These are phyloP conservation scores for Rhizopus delemar DNA, from an alignment of 371 early-diverging fungal genomes.

Conservation along the genomic window DNA sequence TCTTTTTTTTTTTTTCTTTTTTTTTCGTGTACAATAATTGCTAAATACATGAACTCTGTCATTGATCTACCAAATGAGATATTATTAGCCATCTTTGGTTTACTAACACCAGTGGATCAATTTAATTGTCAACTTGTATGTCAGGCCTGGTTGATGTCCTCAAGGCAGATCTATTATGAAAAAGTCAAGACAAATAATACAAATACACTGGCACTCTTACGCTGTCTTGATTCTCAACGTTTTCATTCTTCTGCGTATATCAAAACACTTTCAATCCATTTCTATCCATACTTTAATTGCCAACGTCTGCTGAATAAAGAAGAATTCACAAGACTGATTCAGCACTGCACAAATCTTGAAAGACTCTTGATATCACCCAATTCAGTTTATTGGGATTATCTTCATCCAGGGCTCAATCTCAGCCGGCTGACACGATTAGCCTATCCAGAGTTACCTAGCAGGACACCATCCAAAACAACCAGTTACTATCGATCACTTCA, in stretches of 20 bases:
- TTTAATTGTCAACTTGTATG: conserved; percentile 15
- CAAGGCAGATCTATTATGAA: conserved; percentile 6
- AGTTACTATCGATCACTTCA: conserved; percentile 15
- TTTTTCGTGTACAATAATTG: too few species aligned
- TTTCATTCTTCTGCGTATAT: neutral
- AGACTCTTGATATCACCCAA: conserved; percentile 1
- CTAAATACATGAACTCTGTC: neutral
- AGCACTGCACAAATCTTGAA: neutral
- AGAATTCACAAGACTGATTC: neutral
- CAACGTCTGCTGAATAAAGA: neutral
- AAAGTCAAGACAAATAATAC: conserved; percentile 8
- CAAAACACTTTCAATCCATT: conserved; percentile 3
- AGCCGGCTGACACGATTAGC: neutral
- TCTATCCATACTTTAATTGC: conserved; percentile 12
- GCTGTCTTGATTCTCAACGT: neutral
- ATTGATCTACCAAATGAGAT: conserved; percentile 11
- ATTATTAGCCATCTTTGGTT: conserved; percentile 2
- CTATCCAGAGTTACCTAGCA: conserved; percentile 2
- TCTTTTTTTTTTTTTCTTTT: neutral
- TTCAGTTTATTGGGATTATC: conserved; percentile 2
- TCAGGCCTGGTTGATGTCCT: conserved; percentile 6
- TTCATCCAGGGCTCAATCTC: neutral
- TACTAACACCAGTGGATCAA: conserved; percentile 1
- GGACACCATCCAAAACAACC: neutral
- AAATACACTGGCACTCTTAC: conserved; percentile 7